Base-by-base conservation (phyloP, 2,329 filamentous ascomycete species). In the Eutypa lata region DNA sequence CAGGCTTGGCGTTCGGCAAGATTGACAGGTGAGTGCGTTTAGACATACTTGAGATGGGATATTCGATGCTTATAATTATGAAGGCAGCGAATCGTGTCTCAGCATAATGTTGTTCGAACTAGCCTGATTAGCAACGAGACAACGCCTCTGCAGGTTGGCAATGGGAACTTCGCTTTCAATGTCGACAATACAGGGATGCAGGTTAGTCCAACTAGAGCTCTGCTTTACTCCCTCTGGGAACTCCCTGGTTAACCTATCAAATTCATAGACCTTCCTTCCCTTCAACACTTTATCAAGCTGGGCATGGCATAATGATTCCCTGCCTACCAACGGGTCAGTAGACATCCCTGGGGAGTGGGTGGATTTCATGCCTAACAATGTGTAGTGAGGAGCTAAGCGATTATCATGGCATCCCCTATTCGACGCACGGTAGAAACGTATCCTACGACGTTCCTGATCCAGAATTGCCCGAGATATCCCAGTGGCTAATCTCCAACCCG, bases 401-500 rank as follows among this genome's bases (percentile, higher is more conserved):
- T 7, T 74, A 70, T 21, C 63, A 63, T 2, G 72, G 71, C 1
- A 60, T 72, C 3, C 50, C 61, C 0, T 63, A 60, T 47, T 28
- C 63, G 7, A 74, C 72, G 0, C 69, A 74, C 19, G 70, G 70
- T 4, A 64, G 65, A 42, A 71, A 72, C 21, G 65, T 74, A 2
- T 70, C 65, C 0, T 74, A 74, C 48, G 71, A 73, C 24, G 60
- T 72, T 1, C 68, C 71, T 0, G 70, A 74, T 22, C 60, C 69
- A 0, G 55, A 63, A 0, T 66, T 73, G 3, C 71, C 69, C 3
- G 60, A 63, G 16, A 61, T 70, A 16, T 77, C 76, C 2, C 75
- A 81, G 52, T 83, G 79, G 80, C 64, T 82, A 21, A 79, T 80
- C 28, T 70, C 71, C 19, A 77, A 76, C 44, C 74, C 74, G 0